A percentile compares a stretch with the other conserved stretches of the same genome.
phyloP scores from a whole-genome alignment of 2,329 filamentous ascomycete genomes.

The Parasarocladium wereldwijsianum region DNA sequence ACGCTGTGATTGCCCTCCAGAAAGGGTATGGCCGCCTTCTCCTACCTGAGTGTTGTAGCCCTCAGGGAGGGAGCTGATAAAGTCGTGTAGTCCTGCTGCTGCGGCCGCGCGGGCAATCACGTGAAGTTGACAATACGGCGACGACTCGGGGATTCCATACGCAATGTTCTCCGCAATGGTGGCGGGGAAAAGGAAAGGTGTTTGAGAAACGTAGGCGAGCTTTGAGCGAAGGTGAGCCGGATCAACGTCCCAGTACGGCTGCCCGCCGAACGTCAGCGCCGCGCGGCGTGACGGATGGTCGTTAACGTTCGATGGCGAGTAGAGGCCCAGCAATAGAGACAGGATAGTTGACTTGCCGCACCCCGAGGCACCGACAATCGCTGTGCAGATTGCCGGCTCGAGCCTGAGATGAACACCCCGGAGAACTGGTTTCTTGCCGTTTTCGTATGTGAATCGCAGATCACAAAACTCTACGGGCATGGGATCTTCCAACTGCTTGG shows the following conservation, averaged over 20 bases:
- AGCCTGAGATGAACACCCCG: slow-evolving; percentile 52
- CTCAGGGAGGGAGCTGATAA: slow-evolving; percentile 53
- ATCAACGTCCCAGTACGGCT: slow-evolving; percentile 43
- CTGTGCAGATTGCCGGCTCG: slow-evolving; percentile 47
- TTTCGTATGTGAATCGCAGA: slow-evolving; percentile 60
- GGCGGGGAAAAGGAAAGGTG: slow-evolving; percentile 62
- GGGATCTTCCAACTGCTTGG: slow-evolving; percentile 11
- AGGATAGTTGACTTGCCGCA: slow-evolving; percentile 84
- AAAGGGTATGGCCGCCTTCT: slow-evolving; percentile 59
- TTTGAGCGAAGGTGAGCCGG: slow-evolving; percentile 42
- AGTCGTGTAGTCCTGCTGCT: slow-evolving; percentile 57
- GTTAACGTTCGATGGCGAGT: slow-evolving; percentile 23
- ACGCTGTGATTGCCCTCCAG: slow-evolving; percentile 71
- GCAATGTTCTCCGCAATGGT: slow-evolving; percentile 68
- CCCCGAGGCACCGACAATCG: slow-evolving; percentile 72
- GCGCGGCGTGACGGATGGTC: neutral
- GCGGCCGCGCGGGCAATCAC: slow-evolving; percentile 37
- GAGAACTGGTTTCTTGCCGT: slow-evolving; percentile 37
- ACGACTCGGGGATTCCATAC: slow-evolving; percentile 53
- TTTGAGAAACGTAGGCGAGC: slow-evolving; percentile 56
- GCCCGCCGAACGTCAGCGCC: slow-evolving; percentile 43
- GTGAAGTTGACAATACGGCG: slow-evolving; percentile 27
- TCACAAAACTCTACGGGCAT: slow-evolving; percentile 33
- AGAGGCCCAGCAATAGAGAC: slow-evolving; percentile 59
- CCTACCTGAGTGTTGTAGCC: slow-evolving; percentile 53